These are phyloP conservation scores for Ophiocordyceps australis DNA, from an alignment of 2,329 filamentous ascomycete genomes.

Conservation along the genomic window DNA sequence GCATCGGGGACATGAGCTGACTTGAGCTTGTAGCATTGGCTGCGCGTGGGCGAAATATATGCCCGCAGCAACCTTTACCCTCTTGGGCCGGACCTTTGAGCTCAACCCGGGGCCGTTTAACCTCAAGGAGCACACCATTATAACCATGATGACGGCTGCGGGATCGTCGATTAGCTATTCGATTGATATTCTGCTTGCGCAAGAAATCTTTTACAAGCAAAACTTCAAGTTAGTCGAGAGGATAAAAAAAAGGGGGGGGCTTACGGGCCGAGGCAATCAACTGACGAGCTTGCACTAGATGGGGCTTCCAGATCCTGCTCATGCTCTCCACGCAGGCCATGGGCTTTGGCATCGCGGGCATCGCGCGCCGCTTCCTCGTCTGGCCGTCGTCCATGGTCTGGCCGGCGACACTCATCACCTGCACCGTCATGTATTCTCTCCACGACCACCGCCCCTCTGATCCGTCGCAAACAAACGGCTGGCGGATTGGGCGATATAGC, in stretches of 20 bases:
- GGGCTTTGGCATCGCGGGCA: conserved; percentile 43
- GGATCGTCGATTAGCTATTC: conserved; percentile 14
- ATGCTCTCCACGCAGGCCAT: conserved; percentile 42
- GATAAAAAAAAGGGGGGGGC: too few species aligned
- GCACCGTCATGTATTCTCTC: conserved; percentile 43
- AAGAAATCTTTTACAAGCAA: conserved; percentile 29
- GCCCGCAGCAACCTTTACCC: conserved; percentile 10
- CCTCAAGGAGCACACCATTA: conserved; percentile 28
- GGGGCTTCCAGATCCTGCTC: conserved; percentile 39
- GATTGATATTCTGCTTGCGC: conserved; percentile 20
- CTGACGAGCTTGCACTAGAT: conserved; percentile 1
- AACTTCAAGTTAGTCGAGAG: conserved; percentile 18
- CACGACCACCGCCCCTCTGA: conserved; percentile 39
- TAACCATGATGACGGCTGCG: conserved; percentile 24
- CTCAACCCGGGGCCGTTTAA: conserved; percentile 23
- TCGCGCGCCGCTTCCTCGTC: conserved; percentile 38
- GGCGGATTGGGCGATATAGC: conserved; percentile 36
- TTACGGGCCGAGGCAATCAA: too few species aligned
- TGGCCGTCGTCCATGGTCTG: conserved; percentile 47
- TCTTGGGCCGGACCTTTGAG: conserved; percentile 14
- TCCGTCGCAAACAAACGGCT: conserved; percentile 31
- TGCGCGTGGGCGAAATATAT: conserved; percentile 13
- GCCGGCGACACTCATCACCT: conserved; percentile 41
- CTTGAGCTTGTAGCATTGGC: conserved; percentile 7
- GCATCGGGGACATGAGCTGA: not conserved